These are phyloP conservation scores for Trichoderma afroharzianum DNA, from an alignment of 2,329 filamentous ascomycete species.

Conservation along the genomic window DNA sequence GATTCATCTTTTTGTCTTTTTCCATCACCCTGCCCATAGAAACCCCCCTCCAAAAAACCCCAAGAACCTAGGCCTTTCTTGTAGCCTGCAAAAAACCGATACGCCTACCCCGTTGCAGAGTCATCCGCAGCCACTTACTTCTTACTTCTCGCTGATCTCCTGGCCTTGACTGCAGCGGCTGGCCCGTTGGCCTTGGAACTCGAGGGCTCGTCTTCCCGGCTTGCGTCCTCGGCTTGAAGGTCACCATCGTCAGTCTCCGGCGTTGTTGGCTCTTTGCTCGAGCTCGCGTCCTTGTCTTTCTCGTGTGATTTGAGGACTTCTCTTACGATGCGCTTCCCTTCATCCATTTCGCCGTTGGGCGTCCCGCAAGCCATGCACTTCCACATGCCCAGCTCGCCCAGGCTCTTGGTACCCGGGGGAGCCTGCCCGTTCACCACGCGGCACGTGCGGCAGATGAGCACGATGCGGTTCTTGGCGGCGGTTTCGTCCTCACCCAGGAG, in stretches of 20 bases:
- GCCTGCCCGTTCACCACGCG: constrained; percentile 93
- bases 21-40: not conserved
- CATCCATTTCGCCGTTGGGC: constrained; percentile 77
- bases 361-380: constrained; percentile 80
- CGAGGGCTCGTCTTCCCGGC: constrained; percentile 13
- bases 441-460: constrained; percentile 77
- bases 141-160: constrained; percentile 8
- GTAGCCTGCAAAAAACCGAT: not conserved
- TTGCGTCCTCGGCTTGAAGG: constrained; percentile 19
- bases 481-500: constrained; percentile 94
- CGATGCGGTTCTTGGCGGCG: constrained; percentile 83
- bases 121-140: constrained; percentile 4
- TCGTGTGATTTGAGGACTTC: constrained; percentile 47
- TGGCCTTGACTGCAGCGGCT: constrained; percentile 5
- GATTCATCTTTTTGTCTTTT: not conserved
- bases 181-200: not conserved
- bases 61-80: constrained; percentile 15
- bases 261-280: constrained; percentile 22
- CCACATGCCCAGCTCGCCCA: constrained; percentile 83
- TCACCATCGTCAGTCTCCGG: constrained; percentile 20
- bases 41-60: not conserved
- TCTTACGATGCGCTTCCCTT: constrained; percentile 67
- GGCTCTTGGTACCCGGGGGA: constrained; percentile 73
- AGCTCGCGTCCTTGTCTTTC: constrained; percentile 11
- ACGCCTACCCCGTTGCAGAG: constrained; percentile 9